Percentiles rank a stretch among this genome's conserved stretches.
Evolutionary conservation across 768 basidiomycete genomes (phyloP).

Genomic region (Galerina sulciceps): DNA sequence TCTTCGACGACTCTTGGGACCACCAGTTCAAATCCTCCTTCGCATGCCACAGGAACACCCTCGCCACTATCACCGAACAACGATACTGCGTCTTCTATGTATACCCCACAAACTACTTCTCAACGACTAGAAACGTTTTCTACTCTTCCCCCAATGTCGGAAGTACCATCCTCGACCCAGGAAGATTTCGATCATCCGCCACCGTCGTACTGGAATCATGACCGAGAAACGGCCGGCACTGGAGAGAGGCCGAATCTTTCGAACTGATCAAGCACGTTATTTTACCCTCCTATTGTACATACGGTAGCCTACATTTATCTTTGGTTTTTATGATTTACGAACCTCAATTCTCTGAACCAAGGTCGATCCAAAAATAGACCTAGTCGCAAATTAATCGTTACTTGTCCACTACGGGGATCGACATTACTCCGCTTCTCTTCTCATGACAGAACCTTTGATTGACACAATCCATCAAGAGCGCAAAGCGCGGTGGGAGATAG

Average conservation of each 20-base stretch:
- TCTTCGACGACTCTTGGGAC: not conserved
- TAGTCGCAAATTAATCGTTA: too few species aligned
- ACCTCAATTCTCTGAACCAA: too few species aligned
- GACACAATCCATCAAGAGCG: conserved; percentile 5
- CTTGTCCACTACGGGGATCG: too few species aligned
- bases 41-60: not conserved
- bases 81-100: not conserved
- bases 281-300: not conserved
- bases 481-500: too few species aligned
- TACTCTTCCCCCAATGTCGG: not conserved
- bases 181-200: not conserved
- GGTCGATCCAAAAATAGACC: too few species aligned
- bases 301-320: not conserved
- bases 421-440: not conserved
- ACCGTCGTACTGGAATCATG: not conserved
- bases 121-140: not conserved
- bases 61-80: not conserved
- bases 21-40: not conserved
- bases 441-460: not conserved
- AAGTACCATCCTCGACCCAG: not conserved
- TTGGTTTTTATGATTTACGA: too few species aligned
- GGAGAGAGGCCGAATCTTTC: not conserved
- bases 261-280: not conserved
- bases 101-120: not conserved
- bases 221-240: not conserved